Evolutionary conservation across 495 filamentous ascomycete species (phyloP), one percentile per base, ranked within the genome.

Genomic region (Penicillium coprophilum): DNA sequence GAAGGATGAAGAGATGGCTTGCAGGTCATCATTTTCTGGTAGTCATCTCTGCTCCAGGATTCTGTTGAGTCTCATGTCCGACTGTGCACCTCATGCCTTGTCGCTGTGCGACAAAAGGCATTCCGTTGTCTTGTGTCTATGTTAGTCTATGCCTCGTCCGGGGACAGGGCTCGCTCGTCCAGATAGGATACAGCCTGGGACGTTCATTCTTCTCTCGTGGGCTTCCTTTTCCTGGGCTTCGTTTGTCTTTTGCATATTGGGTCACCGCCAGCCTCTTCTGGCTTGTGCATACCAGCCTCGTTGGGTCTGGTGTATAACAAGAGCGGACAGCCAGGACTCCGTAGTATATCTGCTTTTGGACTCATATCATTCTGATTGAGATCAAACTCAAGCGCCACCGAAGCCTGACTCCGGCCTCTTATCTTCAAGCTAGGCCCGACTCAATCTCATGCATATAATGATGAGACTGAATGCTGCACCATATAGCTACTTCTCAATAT

Each of bases 1-100:
- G 82, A 83, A 20, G 80, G 79, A 72, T 71, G 7, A 66, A 57
- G 11, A 12, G n/a, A 20, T 17, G 17, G 1, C 1, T 15, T n/a
- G 15, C 19, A 36, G 7, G 58, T 67, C 15, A 31, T 31, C 19
- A 47, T 17, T 47, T 50, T 24, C 20, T 34, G 17, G 13, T 7
- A 10, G 12, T 43, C 17, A 9, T 32, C 12, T n/a, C 31, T 19
- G 2, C 38, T 52, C 49, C 6, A 15, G 19, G 21, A 30, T 19
- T 19, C n/a, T 4, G 44, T 15, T 20, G 28, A 3, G 5, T 12
- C 19, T 6, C 4, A 1, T 2, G 17, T 30, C 27, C 28, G 12
- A 6, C 28, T 47, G 27, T 11, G 30, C 45, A 30, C n/a, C 17
- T 30, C 10, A 21, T 13, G 24, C 4, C n/a, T 31, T 24, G 46